Base-by-base conservation (phyloP, 306 rosid genomes). In the Elaeagnus macrophylla region DNA sequence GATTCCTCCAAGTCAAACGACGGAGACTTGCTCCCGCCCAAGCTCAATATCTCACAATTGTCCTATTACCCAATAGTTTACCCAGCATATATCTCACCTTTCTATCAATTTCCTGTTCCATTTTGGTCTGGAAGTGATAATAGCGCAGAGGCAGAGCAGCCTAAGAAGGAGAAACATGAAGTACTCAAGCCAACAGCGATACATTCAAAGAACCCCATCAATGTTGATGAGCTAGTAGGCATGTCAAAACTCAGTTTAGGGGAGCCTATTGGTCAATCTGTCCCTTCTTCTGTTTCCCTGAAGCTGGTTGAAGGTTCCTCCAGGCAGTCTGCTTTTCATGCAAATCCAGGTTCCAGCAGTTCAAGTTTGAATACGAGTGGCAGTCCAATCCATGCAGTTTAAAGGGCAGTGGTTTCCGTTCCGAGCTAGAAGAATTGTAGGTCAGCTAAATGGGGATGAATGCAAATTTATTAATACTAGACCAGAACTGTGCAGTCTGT, bases 191-290 rank as follows among this genome's bases (percentile, higher is more conserved):
- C 99, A 65, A 91, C 85, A n/a, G 95, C 99, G 19, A 75, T 87
- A 41, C 95, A 84, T 72, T 76, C 95, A 6, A 87, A 84, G 76
- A 72, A 68, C 72, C 96, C 96, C 0, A 79, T 91, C 60, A 87
- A 91, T 60, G 94, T 91, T 12, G 94, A 87, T 64, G 99, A 84
- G 77, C 82, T 91, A 11, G 89, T 91, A 48, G 96, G 96, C 62
- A 84, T 91, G 91, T 91, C 99, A 10, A 84, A 87, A 62, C 88
- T 91, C 72, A 91, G 95, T 65, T 62, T 91, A 61, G 96, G 94
- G 53, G 99, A 87, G 42, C 61, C 96, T 13, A 75, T 77, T 18
- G 95, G 81, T 20, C 71, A 84, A 60, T 61, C 80, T 12, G 87
- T 81, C 10, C 77, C 99, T 12, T 87, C 99, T 11, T 55, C 94